A percentile compares a stretch with the other conserved stretches of the same genome.
phyloP scores from a whole-genome alignment of 768 basidiomycete species.

The Pleurotus eryngii region DNA sequence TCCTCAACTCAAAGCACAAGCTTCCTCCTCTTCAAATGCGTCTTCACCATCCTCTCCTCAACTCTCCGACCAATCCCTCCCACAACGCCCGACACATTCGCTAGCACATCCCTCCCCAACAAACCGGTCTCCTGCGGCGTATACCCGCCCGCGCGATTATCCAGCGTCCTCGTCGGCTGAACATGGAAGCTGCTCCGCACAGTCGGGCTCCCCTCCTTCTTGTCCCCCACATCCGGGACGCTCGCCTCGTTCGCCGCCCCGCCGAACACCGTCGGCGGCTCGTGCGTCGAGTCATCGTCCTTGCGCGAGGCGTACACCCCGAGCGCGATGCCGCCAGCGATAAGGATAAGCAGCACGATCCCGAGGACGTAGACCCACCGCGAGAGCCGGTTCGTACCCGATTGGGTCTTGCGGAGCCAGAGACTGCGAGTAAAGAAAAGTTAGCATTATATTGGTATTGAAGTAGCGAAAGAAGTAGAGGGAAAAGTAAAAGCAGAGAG shows the following conservation, averaged over 20 bases:
- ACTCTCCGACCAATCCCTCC: too few species aligned
- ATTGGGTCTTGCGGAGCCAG: conserved; percentile 68
- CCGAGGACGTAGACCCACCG: conserved; percentile 72
- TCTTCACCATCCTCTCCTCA: too few species aligned
- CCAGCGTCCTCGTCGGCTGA: conserved; percentile 1
- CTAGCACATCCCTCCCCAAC: too few species aligned
- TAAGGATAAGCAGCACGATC: conserved; percentile 52
- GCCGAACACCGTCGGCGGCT: conserved; percentile 59
- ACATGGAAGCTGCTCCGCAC: background rate
- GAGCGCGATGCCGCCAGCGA: conserved; percentile 54
- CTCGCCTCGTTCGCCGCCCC: conserved; percentile 50
- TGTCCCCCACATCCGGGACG: background rate
- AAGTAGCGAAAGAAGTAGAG: background rate
- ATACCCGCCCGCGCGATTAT: background rate
- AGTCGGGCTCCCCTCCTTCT: background rate
- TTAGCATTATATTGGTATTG: background rate
- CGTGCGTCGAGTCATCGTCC: conserved; percentile 32
- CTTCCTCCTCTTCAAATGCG: too few species aligned
- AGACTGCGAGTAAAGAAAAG: conserved; percentile 32
- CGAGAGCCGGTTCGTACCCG: conserved; percentile 46
- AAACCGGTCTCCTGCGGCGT: background rate
- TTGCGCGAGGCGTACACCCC: conserved; percentile 60
- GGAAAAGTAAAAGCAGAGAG: background rate
- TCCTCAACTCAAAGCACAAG: too few species aligned
- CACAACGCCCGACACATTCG: too few species aligned